Percentiles rank a stretch among this genome's conserved stretches.
Conservation (phyloP, 306 rosid species). For the Begonia peltatifolia region DNA sequence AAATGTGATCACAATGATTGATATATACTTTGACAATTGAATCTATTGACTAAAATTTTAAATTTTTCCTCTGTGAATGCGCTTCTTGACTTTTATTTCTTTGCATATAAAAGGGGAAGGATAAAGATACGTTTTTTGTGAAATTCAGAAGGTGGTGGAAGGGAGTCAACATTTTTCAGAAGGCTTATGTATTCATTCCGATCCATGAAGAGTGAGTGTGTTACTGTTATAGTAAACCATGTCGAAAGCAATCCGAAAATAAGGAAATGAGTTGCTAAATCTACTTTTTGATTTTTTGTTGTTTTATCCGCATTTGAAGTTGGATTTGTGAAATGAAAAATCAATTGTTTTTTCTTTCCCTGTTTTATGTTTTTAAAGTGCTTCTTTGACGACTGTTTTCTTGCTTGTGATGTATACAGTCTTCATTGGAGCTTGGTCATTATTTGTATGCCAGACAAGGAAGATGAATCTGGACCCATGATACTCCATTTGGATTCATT, state of each 20-base stretch:
- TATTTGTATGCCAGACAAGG: slow-evolving; percentile 74
- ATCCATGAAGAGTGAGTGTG: slow-evolving; percentile 68
- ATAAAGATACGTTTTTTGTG: slow-evolving; percentile 34
- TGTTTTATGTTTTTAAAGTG: slow-evolving; percentile 10
- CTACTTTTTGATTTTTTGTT: not conserved
- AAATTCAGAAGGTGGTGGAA: slow-evolving; percentile 99
- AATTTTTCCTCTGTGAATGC: not conserved
- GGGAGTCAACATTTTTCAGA: slow-evolving; percentile 80
- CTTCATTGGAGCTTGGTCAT: slow-evolving; percentile 94
- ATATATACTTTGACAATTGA: no score
- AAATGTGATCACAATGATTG: no score
- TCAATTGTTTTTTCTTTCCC: not conserved
- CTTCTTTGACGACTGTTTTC: not conserved
- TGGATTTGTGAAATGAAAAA: no score
- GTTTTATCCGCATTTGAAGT: not conserved
- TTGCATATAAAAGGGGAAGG: slow-evolving; percentile 36
- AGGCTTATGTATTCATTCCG: slow-evolving; percentile 81
- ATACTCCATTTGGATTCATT: slow-evolving; percentile 89
- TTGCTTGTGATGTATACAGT: slow-evolving; percentile 26
- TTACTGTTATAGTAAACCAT: not conserved
- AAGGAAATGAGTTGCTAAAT: not conserved
- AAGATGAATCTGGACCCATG: slow-evolving; percentile 74
- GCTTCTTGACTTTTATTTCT: slow-evolving; percentile 17
- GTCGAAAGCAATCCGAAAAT: not conserved
- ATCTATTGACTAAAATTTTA: no score